Evolutionary conservation across 306 rosid species (phyloP).

Genomic region (Citrullus colocynthis): DNA sequence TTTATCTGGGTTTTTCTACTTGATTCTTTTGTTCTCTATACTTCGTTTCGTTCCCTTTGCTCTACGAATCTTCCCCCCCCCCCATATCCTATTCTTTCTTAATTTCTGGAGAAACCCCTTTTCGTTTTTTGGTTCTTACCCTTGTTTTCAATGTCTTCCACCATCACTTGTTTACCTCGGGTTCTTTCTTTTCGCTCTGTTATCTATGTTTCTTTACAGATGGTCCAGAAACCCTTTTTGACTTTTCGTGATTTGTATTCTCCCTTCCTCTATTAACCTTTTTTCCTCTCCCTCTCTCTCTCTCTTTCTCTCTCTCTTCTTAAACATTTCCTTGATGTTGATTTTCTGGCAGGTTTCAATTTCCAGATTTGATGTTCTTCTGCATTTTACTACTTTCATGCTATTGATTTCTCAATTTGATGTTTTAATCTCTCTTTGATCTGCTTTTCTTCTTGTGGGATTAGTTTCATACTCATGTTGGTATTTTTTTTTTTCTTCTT

Average conservation of each 20-base stretch:
- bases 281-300: not conserved
- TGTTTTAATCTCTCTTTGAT: not conserved
- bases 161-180: not conserved
- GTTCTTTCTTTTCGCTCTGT: not conserved
- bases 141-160: not conserved
- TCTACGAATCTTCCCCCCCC: not conserved
- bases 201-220: constrained; percentile 2
- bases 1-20: constrained; percentile 17
- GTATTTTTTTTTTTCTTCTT: not conserved
- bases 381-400: not conserved
- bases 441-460: not conserved
- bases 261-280: not conserved
- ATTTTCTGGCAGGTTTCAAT: not conserved
- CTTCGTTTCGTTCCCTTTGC: not conserved
- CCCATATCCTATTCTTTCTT: not conserved
- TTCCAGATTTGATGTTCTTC: constrained; percentile 3
- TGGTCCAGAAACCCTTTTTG: constrained; percentile 15
- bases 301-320: not conserved
- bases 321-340: not conserved
- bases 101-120: not conserved
- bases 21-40: not conserved
- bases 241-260: constrained; percentile 7
- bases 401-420: not conserved
- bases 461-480: not conserved
- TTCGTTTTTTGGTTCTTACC: not conserved